These are phyloP conservation scores for Colletotrichum plurivorum DNA, from an alignment of 2,329 filamentous ascomycete species.

Conservation along the genomic window DNA sequence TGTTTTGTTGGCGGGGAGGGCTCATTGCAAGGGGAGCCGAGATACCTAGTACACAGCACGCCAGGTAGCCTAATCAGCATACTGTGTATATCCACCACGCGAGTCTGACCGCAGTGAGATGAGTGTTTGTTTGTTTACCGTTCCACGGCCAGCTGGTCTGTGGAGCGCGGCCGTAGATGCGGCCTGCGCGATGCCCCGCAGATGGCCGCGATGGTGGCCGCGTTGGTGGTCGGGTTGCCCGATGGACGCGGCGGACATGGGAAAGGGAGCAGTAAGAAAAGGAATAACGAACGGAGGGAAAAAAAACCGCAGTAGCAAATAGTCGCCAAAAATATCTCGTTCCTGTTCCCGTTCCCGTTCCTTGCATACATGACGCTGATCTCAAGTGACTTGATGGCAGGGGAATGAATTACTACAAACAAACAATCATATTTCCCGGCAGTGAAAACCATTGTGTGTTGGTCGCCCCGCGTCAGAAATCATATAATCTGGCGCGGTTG, in stretches of 20 bases:
- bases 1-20: conserved; percentile 2
- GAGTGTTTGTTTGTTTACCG: conserved; percentile 29
- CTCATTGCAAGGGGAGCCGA: conserved; percentile 7
- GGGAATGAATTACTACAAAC: too few relatives aligned
- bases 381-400: conserved; percentile 7
- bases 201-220: conserved; percentile 1
- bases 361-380: background rate
- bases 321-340: too few relatives aligned
- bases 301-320: too few relatives aligned
- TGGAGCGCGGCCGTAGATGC: conserved; percentile 38
- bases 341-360: too few relatives aligned
- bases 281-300: too few relatives aligned
- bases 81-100: conserved; percentile 27
- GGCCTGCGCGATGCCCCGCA: conserved; percentile 27
- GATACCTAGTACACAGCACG: conserved; percentile 28
- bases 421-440: too few relatives aligned
- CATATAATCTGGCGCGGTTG: too few relatives aligned
- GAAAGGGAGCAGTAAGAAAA: too few relatives aligned
- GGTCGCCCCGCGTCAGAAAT: too few relatives aligned
- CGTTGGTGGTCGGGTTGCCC: background rate
- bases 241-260: background rate
- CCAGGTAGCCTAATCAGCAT: conserved; percentile 38
- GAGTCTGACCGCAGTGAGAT: background rate
- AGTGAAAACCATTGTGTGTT: too few relatives aligned
- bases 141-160: conserved; percentile 22